Conservation (phyloP, 768 basidiomycete genomes). For the Rhizopogon rudus region DNA sequence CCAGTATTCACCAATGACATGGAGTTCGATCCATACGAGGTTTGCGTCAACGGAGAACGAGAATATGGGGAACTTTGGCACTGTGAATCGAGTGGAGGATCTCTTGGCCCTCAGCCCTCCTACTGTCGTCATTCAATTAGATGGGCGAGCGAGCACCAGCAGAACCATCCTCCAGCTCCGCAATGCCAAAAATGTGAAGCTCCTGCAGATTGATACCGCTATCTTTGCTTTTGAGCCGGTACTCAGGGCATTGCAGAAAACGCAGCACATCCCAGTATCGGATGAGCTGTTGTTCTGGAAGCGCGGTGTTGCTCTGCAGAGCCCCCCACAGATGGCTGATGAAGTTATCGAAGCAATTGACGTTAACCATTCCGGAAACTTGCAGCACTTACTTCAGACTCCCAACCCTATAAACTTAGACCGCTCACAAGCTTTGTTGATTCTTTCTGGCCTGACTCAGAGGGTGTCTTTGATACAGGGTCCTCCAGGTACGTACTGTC, state of each 20-base stretch:
- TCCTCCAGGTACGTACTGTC: constrained; percentile 47
- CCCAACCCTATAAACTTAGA: constrained; percentile 40
- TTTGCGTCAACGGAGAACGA: too few relatives aligned
- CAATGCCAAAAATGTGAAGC: constrained; percentile 25
- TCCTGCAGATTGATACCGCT: constrained; percentile 53
- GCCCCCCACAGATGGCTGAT: not conserved
- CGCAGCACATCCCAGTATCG: constrained; percentile 35
- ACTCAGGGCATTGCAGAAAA: constrained; percentile 45
- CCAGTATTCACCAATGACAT: too few relatives aligned
- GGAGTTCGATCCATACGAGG: too few relatives aligned
- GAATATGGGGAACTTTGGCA: constrained; percentile 43
- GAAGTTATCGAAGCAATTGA: constrained; percentile 20
- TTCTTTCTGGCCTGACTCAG: constrained; percentile 48
- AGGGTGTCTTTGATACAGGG: constrained; percentile 56
- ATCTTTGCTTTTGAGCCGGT: constrained; percentile 57
- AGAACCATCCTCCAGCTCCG: constrained; percentile 35
- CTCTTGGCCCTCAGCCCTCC: constrained; percentile 40
- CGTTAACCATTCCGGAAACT: constrained; percentile 30
- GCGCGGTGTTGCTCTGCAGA: constrained; percentile 5
- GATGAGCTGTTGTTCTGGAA: constrained; percentile 49
- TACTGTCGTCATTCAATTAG: constrained; percentile 44
- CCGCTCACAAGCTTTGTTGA: constrained; percentile 34
- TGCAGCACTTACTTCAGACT: constrained; percentile 30
- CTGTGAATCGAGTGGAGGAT: constrained; percentile 46
- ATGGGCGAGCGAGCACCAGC: constrained; percentile 32